Base-by-base conservation (phyloP, 441 rosid species). In the Omphalea diandra region DNA sequence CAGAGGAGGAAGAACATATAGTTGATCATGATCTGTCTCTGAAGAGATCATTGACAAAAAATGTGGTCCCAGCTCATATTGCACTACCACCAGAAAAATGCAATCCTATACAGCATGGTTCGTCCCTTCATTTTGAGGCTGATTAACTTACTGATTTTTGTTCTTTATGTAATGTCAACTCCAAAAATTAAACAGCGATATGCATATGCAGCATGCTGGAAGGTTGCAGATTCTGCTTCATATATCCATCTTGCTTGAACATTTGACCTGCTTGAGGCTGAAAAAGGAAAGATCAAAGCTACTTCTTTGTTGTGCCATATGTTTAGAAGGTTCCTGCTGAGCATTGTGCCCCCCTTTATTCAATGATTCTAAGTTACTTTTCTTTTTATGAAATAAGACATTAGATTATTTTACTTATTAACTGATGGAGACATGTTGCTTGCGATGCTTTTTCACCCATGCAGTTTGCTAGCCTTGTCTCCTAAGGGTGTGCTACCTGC, bases 401-500 rank as follows among this genome's bases (percentile, higher is more conserved):
- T 33, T 50, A 10, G 17, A 8, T 40, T 73, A 33, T 68, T 11
- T 20, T 71, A 57, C 56, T 64, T 66, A 53, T 44, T 27, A 58
- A 65, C 63, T 76, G 47, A 70, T 29, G 61, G 57, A 53, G 33
- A 3, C 33, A 54, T 75, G 61, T 31, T 74, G 41, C 55, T 32
- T 76, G 61, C 57, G 38, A 74, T 69, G 5, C n/a, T 72, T 61
- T 56, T 35, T 46, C 61, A 33, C 72, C 15, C 27, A 22, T 77
- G 79, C 89, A 93, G 96, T 75, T 80, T 93, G 86, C 79, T 91
- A 81, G 91, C 88, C 64, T 83, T 91, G 85, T 84, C 96, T 65
- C 96, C 89, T 0, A 91, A 91, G 69, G 97, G 89, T 86, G 88
- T 89, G 69, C 80, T 93, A 56, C 89, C 96, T 60, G 88, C 96